Evolutionary conservation across 805 yeast genomes (phyloP).

Genomic region (Debaryomyces tyrocola): DNA sequence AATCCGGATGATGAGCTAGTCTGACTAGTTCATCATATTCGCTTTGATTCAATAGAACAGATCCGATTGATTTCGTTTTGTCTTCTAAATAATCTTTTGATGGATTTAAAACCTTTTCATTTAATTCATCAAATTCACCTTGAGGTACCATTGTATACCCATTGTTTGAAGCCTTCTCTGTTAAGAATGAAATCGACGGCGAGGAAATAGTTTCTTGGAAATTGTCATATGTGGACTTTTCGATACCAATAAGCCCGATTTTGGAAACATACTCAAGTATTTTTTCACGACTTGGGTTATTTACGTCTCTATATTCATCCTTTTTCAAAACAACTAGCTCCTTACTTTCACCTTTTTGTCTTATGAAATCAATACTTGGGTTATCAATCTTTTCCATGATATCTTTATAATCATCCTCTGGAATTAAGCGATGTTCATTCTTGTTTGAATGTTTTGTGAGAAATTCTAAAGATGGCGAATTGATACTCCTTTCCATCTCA

Average conservation of each 20-base stretch:
- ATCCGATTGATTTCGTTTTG: constrained; percentile 12
- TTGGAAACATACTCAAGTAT: constrained; percentile 6
- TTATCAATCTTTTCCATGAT: constrained; percentile 12
- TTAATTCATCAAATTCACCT: constrained; percentile 12
- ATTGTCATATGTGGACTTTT: constrained; percentile 9
- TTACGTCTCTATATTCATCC: constrained; percentile 8
- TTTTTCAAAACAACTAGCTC: constrained; percentile 9
- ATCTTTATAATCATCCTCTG: background rate
- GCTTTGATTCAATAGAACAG: constrained; percentile 15
- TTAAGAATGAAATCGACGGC: constrained; percentile 21
- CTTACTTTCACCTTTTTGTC: constrained; percentile 10
- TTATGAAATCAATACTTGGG: constrained; percentile 19
- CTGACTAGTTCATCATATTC: constrained; percentile 11
- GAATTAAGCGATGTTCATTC: background rate
- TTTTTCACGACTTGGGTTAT: constrained; percentile 4
- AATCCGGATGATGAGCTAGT: constrained; percentile 9
- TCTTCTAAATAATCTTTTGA: constrained; percentile 3
- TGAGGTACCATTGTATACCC: constrained; percentile 11
- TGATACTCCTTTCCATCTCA: background rate
- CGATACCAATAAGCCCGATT: constrained; percentile 11
- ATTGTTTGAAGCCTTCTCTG: constrained; percentile 18
- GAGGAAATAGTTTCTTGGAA: constrained; percentile 7
- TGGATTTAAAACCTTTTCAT: constrained; percentile 1
- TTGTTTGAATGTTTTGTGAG: background rate
- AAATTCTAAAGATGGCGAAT: background rate